Percentiles rank a stretch among this genome's conserved stretches.
Conservation (phyloP, 352 stramenopile genomes). For the Elongisporangium senticosum region DNA sequence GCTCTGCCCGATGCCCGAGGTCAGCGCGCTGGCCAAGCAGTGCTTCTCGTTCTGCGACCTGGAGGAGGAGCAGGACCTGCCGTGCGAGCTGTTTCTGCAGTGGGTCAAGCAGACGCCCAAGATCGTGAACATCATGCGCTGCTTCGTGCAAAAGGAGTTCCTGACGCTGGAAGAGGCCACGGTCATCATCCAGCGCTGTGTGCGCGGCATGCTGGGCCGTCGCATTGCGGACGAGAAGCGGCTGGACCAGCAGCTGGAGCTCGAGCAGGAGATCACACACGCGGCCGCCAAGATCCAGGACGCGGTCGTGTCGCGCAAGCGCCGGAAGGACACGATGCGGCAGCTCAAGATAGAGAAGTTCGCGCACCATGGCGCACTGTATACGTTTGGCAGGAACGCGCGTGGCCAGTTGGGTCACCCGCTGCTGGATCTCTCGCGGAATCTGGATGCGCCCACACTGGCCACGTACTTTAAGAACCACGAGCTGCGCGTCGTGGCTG, state of each 20-base stretch:
- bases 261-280: slow-evolving; percentile 47
- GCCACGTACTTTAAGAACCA: slow-evolving; percentile 66
- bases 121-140: slow-evolving; percentile 62
- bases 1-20: slow-evolving; percentile 57
- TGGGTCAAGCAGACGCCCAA: slow-evolving; percentile 72
- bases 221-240: slow-evolving; percentile 37
- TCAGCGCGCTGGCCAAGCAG: slow-evolving; percentile 47
- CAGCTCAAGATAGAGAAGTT: slow-evolving; percentile 71
- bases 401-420: slow-evolving; percentile 50
- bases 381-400: slow-evolving; percentile 60
- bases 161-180: slow-evolving; percentile 50
- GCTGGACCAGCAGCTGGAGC: slow-evolving; percentile 46
- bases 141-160: slow-evolving; percentile 65
- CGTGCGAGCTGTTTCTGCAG: slow-evolving; percentile 38
- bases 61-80: slow-evolving; percentile 59
- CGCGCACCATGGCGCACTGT: slow-evolving; percentile 60
- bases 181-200: slow-evolving; percentile 44
- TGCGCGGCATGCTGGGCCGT: slow-evolving; percentile 47
- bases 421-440: slow-evolving; percentile 28
- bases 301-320: slow-evolving; percentile 53
- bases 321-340: slow-evolving; percentile 52
- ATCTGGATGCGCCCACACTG: slow-evolving; percentile 36
- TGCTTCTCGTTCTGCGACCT: slow-evolving; percentile 65
- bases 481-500: slow-evolving; percentile 46
- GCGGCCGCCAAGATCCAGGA: slow-evolving; percentile 65